Conservation (phyloP, 352 stramenopile genomes). For the Globisporangium orthogonon region DNA sequence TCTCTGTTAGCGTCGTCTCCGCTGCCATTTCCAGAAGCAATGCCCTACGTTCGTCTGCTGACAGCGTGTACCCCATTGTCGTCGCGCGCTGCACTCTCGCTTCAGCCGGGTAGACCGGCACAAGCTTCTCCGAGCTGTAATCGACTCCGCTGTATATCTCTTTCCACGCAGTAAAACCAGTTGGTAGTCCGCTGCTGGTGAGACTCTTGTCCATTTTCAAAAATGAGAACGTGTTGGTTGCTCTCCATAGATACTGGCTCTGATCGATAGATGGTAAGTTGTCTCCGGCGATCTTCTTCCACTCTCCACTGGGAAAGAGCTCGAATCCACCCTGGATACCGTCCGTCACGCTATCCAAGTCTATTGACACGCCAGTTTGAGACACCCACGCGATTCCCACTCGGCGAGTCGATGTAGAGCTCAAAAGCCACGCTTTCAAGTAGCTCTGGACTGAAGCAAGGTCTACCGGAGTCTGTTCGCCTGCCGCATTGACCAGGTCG, state of each 20-base stretch:
- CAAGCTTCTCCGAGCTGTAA: constrained; percentile 40
- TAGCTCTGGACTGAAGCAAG: constrained; percentile 28
- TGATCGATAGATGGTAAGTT: constrained; percentile 30
- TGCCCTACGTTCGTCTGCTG: constrained; percentile 11
- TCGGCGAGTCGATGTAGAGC: constrained; percentile 19
- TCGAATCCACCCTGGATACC: constrained; percentile 50
- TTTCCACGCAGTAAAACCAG: constrained; percentile 50
- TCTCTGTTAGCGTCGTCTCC: constrained; percentile 24
- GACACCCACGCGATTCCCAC: constrained; percentile 38
- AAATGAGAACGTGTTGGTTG: constrained; percentile 37
- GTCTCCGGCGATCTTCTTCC: constrained; percentile 13
- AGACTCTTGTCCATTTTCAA: constrained; percentile 12
- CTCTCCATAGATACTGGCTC: constrained; percentile 35
- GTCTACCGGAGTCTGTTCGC: constrained; percentile 5
- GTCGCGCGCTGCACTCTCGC: constrained; percentile 12
- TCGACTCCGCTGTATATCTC: constrained; percentile 52
- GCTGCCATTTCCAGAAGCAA: constrained; percentile 24
- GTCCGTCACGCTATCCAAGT: constrained; percentile 29
- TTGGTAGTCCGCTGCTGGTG: constrained; percentile 24
- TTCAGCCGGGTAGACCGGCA: constrained; percentile 28
- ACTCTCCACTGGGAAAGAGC: constrained; percentile 25
- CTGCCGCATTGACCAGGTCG: not conserved
- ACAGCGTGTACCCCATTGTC: constrained; percentile 19
- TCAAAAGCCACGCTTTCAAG: constrained; percentile 40
- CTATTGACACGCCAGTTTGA: constrained; percentile 20